Evolutionary conservation across 768 basidiomycete species (phyloP).

Genomic region (Mycena haematopus): DNA sequence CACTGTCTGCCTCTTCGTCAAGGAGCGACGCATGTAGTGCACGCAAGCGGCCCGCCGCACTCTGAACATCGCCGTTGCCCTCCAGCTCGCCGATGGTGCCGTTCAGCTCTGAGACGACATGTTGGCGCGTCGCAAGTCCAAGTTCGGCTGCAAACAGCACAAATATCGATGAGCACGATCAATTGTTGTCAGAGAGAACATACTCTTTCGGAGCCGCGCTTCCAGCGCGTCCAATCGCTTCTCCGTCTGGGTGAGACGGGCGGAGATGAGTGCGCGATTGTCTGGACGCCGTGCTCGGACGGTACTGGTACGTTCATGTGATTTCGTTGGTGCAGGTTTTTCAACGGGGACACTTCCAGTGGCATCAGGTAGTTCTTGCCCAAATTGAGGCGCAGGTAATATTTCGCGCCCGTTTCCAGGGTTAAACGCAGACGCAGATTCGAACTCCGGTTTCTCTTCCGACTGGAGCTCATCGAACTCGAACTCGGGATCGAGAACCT

Average conservation of each 20-base stretch:
- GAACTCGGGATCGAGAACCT: slow-evolving; percentile 3
- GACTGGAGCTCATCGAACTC: background rate
- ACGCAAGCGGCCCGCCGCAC: slow-evolving; percentile 6
- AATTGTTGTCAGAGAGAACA: background rate
- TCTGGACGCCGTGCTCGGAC: background rate
- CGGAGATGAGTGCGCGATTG: background rate
- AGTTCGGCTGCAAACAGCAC: background rate
- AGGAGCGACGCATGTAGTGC: slow-evolving; percentile 15
- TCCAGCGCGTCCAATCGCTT: slow-evolving; percentile 20
- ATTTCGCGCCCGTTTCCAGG: slow-evolving; percentile 4
- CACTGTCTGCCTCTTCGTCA: background rate
- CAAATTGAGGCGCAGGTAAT: background rate
- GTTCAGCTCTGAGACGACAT: slow-evolving; percentile 7
- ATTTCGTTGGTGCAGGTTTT: background rate
- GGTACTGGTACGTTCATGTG: background rate
- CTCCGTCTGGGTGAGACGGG: slow-evolving; percentile 15
- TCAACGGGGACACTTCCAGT: too few species aligned
- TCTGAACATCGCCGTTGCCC: slow-evolving; percentile 5
- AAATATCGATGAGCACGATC: background rate
- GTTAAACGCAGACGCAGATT: background rate
- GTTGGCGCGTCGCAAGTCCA: slow-evolving; percentile 6
- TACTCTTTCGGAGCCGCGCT: slow-evolving; percentile 4
- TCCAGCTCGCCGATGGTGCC: slow-evolving; percentile 6
- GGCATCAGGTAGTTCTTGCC: too few species aligned
- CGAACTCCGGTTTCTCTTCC: background rate